Conservation (phyloP, 2,329 filamentous ascomycete genomes). For the Monosporascus sp. region DNA sequence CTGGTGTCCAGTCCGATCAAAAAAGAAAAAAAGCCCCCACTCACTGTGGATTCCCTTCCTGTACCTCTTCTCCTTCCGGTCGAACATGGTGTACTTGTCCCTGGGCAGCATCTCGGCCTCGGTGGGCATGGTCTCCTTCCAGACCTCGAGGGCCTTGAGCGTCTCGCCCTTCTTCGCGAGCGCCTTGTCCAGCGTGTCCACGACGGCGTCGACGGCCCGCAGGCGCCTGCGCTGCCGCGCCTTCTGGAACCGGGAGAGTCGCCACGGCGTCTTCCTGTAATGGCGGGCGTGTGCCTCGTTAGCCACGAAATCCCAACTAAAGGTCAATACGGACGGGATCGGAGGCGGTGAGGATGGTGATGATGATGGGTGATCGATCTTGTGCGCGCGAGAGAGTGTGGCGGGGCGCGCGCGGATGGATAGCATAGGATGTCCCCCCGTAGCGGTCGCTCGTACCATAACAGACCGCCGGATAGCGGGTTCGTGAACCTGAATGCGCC, state of each 20-base stretch:
- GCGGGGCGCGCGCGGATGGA: background rate
- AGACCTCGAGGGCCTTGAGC: slow-evolving; percentile 74
- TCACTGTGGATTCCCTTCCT: slow-evolving; percentile 96
- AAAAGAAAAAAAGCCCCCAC: slow-evolving; percentile 34
- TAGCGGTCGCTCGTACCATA: slow-evolving; percentile 55
- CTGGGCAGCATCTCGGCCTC: slow-evolving; percentile 92
- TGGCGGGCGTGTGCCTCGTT: no score
- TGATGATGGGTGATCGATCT: background rate
- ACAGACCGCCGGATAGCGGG: slow-evolving; percentile 69
- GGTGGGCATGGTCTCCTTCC: slow-evolving; percentile 93
- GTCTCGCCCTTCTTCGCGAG: slow-evolving; percentile 67
- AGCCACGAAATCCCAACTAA: no score
- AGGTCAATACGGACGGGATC: background rate
- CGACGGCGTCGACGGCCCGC: slow-evolving; percentile 79
- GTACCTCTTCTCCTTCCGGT: slow-evolving; percentile 91
- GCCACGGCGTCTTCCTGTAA: slow-evolving; percentile 87
- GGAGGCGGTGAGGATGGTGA: no score
- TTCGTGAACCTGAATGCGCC: slow-evolving; percentile 76
- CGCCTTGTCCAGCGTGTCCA: slow-evolving; percentile 74
- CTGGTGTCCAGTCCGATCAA: no score
- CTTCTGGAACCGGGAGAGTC: slow-evolving; percentile 88
- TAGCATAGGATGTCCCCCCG: background rate
- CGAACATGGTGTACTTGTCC: slow-evolving; percentile 98
- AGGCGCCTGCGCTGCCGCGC: slow-evolving; percentile 77
- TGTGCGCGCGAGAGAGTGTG: background rate